Percentiles rank a stretch among this genome's conserved stretches.
Evolutionary conservation across 2,329 filamentous ascomycete species (phyloP).

Genomic region (Neurospora sp.): DNA sequence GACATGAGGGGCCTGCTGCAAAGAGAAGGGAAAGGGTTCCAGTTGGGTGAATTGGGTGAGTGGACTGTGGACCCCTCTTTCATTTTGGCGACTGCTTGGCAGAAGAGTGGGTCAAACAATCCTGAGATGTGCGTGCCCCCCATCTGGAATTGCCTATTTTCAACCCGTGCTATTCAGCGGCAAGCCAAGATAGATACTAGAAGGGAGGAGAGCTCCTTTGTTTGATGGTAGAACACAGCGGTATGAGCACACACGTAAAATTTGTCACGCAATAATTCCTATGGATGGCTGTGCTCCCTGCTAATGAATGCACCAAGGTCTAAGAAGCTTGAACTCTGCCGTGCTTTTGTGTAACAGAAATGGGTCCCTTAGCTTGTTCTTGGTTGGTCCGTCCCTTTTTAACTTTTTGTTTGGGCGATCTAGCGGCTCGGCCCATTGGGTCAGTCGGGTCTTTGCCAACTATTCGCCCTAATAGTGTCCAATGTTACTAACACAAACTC

Average conservation of each 20-base stretch:
- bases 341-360: background rate
- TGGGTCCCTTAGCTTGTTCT: background rate
- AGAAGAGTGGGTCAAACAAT: background rate
- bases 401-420: background rate
- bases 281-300: background rate
- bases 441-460: background rate
- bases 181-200: background rate
- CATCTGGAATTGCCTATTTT: background rate
- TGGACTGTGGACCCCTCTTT: background rate
- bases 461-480: background rate
- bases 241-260: background rate
- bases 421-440: background rate
- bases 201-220: background rate
- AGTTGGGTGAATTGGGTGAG: background rate
- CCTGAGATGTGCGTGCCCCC: background rate
- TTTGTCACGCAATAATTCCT: background rate
- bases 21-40: background rate
- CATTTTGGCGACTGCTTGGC: background rate
- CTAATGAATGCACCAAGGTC: background rate
- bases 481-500: background rate
- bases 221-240: background rate
- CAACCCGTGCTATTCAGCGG: background rate
- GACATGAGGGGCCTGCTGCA: background rate
- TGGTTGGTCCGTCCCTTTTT: background rate
- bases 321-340: background rate